A percentile compares a stretch with the other conserved stretches of the same genome.
Evolutionary conservation across 768 basidiomycete genomes (phyloP).

Genomic region (Tephrocybe sp.): DNA sequence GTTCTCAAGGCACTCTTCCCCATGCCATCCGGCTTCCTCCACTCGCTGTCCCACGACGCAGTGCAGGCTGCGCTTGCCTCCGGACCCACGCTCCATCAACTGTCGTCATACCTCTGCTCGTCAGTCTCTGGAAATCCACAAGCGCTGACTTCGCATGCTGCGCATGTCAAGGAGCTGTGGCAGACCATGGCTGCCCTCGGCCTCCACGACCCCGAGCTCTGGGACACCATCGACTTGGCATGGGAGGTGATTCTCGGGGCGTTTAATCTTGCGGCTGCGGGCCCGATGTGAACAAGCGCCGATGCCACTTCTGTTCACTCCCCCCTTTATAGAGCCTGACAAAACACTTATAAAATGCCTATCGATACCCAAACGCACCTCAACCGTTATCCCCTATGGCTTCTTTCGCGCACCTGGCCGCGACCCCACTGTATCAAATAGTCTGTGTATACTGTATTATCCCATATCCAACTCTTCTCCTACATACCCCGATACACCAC

Average conservation of each 20-base stretch:
- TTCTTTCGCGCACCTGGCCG: constrained; percentile 11
- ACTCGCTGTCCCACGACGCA: constrained; percentile 41
- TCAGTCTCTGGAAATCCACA: constrained; percentile 44
- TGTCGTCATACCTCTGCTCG: constrained; percentile 51
- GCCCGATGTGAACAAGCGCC: constrained; percentile 23
- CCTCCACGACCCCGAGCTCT: constrained; percentile 68
- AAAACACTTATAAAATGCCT: not conserved
- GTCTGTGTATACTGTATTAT: constrained; percentile 13
- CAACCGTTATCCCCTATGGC: not conserved
- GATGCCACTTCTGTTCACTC: not conserved
- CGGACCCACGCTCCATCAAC: constrained; percentile 51
- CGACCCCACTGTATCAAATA: constrained; percentile 18
- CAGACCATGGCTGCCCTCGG: constrained; percentile 76
- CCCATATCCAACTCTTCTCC: not conserved
- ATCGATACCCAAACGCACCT: constrained; percentile 1
- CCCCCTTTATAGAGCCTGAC: not conserved
- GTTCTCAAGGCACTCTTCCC: constrained; percentile 69
- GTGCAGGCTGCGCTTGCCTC: constrained; percentile 47
- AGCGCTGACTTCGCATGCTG: constrained; percentile 54
- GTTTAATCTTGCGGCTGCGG: constrained; percentile 45
- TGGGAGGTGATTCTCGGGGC: constrained; percentile 74
- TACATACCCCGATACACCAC: constrained; percentile 6
- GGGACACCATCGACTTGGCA: constrained; percentile 76
- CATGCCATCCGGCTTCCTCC: constrained; percentile 44
- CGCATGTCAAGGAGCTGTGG: constrained; percentile 78